phyloP scores from a whole-genome alignment of 352 stramenopile species.

The Phytophthora hibernalis region DNA sequence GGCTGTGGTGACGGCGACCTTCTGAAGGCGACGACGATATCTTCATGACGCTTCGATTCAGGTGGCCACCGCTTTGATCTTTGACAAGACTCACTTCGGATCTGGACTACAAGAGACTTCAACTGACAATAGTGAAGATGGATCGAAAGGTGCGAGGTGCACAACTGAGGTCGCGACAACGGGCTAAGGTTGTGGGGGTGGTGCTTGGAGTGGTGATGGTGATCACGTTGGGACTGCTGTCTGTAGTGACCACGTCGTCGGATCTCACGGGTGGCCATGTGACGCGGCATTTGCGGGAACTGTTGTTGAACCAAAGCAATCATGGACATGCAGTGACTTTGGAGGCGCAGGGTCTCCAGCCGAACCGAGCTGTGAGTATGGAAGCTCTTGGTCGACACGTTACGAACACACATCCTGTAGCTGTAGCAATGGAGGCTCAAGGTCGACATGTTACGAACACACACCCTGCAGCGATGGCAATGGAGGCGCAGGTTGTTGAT shows the following conservation, averaged over 20 bases:
- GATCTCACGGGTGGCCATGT: slow-evolving; percentile 1
- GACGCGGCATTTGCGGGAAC: slow-evolving; percentile 9
- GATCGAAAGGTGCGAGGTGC: slow-evolving; percentile 3
- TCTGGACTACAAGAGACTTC: not conserved
- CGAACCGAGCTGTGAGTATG: not conserved
- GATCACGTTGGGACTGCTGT: slow-evolving; percentile 26
- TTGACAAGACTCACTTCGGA: slow-evolving; percentile 2
- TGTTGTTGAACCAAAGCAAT: not conserved
- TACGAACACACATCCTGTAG: not conserved
- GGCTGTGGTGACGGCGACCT: not conserved
- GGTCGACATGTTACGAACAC: not conserved
- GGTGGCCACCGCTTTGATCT: not conserved
- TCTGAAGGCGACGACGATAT: slow-evolving; percentile 4
- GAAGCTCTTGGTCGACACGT: not conserved
- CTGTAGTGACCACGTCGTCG: slow-evolving; percentile 14
- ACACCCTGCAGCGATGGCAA: not conserved
- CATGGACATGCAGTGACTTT: not conserved
- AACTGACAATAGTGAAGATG: not conserved
- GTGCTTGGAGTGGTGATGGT: slow-evolving; percentile 23
- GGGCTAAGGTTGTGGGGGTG: slow-evolving; percentile 12
- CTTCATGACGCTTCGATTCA: not conserved
- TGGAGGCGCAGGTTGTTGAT: not conserved
- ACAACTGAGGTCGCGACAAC: slow-evolving; percentile 9
- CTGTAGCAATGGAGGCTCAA: slow-evolving; percentile 4
- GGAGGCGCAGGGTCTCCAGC: slow-evolving; percentile 5